phyloP scores from a whole-genome alignment of 371 early-diverging fungal genomes.

The Actinomortierella ambigua region DNA sequence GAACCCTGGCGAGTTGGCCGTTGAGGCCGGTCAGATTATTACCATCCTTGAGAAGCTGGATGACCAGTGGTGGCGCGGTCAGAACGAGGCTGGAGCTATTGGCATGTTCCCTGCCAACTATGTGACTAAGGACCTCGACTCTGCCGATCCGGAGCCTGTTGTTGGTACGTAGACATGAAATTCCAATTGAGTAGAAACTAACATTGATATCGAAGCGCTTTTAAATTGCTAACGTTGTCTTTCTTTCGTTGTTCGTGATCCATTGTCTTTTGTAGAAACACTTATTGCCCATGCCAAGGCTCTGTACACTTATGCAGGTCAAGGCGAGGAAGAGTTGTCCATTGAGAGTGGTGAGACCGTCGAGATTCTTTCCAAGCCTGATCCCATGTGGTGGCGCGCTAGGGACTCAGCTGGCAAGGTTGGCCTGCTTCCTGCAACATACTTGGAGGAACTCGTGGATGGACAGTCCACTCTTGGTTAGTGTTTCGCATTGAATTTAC shows the following conservation, averaged over 20 bases:
- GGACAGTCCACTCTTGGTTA: constrained; percentile 46
- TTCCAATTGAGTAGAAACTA: not conserved
- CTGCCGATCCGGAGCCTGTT: constrained; percentile 12
- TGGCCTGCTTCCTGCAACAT: constrained; percentile 63
- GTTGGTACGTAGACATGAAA: constrained; percentile 13
- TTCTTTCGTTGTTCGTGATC: too few species aligned
- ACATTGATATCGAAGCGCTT: not conserved
- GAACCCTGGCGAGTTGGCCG: constrained; percentile 54
- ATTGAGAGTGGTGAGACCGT: constrained; percentile 55
- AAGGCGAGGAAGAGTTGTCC: constrained; percentile 54
- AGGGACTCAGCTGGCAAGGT: constrained; percentile 52
- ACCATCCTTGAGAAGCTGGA: constrained; percentile 59
- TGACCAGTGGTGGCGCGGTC: constrained; percentile 68
- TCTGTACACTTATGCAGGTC: constrained; percentile 54
- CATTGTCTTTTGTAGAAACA: constrained; percentile 12
- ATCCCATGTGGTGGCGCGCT: constrained; percentile 68
- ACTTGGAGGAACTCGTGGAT: constrained; percentile 56
- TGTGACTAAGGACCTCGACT: constrained; percentile 50
- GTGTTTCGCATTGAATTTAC: constrained; percentile 7
- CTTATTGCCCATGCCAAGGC: constrained; percentile 42
- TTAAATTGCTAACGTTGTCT: too few species aligned
- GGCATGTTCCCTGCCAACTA: constrained; percentile 63
- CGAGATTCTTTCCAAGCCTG: constrained; percentile 56
- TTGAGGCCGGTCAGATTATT: constrained; percentile 57
- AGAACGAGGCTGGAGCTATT: constrained; percentile 49